These are phyloP conservation scores for Melaleuca quinquenervia DNA, from an alignment of 345 rosid genomes.

Conservation along the genomic window DNA sequence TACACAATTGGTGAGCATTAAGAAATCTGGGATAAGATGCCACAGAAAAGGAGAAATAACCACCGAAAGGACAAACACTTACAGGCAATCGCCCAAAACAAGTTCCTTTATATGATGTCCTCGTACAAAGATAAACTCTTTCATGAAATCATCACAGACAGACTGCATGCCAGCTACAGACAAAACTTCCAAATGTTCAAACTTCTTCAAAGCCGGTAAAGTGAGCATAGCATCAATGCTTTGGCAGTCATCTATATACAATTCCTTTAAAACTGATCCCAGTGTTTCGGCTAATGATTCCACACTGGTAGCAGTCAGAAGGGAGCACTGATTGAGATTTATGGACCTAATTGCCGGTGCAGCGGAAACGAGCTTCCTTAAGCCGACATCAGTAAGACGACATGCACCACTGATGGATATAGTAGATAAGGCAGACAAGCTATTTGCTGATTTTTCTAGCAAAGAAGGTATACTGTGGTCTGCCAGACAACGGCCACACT, in stretches of 20 bases:
- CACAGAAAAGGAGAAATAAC: neutral
- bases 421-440: conserved; percentile 47
- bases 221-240: conserved; percentile 43
- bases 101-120: conserved; percentile 67
- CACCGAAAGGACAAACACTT: conserved; percentile 13
- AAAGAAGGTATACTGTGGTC: conserved; percentile 44
- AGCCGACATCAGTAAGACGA: conserved; percentile 76
- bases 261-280: conserved; percentile 57
- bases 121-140: conserved; percentile 20
- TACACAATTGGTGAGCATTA: conserved; percentile 20
- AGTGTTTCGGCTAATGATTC: conserved; percentile 39
- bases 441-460: conserved; percentile 38
- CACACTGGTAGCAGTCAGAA: conserved; percentile 50
- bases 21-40: neutral
- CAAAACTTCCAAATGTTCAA: conserved; percentile 57
- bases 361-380: conserved; percentile 39
- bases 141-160: conserved; percentile 46
- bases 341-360: conserved; percentile 56
- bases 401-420: conserved; percentile 70
- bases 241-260: conserved; percentile 77
- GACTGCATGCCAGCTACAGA: conserved; percentile 59
- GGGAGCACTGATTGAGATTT: conserved; percentile 81
- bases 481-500: conserved; percentile 75
- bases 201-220: conserved; percentile 50
- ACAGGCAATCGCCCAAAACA: conserved; percentile 56